Evolutionary conservation across 2,329 filamentous ascomycete species (phyloP).

Genomic region (Botrytis byssoidea): DNA sequence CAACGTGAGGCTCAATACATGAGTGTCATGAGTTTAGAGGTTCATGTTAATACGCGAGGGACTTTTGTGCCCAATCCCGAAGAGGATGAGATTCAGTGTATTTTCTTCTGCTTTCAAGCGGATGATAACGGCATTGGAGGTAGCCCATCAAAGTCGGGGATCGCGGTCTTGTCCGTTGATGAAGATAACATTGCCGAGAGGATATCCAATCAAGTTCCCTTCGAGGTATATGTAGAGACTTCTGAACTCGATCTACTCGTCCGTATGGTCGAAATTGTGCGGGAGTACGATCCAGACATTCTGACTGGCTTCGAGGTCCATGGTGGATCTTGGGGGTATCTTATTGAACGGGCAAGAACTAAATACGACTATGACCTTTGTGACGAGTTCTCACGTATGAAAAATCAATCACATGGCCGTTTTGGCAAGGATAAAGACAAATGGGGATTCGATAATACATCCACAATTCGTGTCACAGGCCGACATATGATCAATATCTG

Average conservation of each 20-base stretch:
- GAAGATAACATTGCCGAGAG: slow-evolving; percentile 57
- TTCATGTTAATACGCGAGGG: slow-evolving; percentile 85
- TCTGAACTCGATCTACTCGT: slow-evolving; percentile 84
- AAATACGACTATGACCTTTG: slow-evolving; percentile 90
- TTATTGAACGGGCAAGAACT: slow-evolving; percentile 82
- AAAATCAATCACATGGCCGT: slow-evolving; percentile 74
- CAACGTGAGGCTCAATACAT: slow-evolving; percentile 88
- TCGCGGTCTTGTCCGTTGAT: slow-evolving; percentile 65
- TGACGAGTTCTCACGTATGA: slow-evolving; percentile 88
- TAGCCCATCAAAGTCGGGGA: slow-evolving; percentile 61
- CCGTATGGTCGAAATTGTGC: slow-evolving; percentile 82
- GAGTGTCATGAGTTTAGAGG: slow-evolving; percentile 91
- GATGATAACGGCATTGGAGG: slow-evolving; percentile 60
- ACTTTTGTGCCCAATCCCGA: slow-evolving; percentile 84
- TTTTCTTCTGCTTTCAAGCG: slow-evolving; percentile 88
- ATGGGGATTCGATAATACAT: slow-evolving; percentile 94
- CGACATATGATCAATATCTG: slow-evolving; percentile 97
- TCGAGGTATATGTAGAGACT: slow-evolving; percentile 70
- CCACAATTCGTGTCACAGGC: slow-evolving; percentile 87
- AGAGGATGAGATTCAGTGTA: slow-evolving; percentile 80
- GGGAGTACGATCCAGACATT: slow-evolving; percentile 82
- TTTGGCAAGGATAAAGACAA: slow-evolving; percentile 83
- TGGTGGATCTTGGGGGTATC: slow-evolving; percentile 89
- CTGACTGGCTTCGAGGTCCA: slow-evolving; percentile 95
- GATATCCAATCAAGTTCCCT: slow-evolving; percentile 59